Evolutionary conservation across 768 basidiomycete species (phyloP).

Genomic region (Suillus variegatus): DNA sequence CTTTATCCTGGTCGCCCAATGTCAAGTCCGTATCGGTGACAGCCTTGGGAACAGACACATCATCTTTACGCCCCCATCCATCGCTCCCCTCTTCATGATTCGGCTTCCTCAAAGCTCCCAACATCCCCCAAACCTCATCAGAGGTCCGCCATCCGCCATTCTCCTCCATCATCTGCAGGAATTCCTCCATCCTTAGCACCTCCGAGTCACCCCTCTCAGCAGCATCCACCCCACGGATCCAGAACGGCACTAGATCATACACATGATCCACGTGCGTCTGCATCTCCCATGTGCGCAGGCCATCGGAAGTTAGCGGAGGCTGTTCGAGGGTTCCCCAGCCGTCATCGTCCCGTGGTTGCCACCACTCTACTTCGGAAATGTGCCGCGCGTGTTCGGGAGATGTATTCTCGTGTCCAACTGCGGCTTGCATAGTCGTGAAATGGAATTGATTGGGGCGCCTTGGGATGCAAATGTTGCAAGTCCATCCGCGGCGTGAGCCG

Average conservation of each 20-base stretch:
- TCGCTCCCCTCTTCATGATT: conserved; percentile 4
- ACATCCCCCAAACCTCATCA: conserved; percentile 29
- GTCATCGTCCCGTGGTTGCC: conserved; percentile 16
- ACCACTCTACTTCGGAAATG: conserved; percentile 15
- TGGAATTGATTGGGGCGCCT: conserved; percentile 20
- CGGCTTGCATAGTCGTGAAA: conserved; percentile 28
- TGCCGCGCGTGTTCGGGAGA: conserved; percentile 19
- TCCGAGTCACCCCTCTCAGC: conserved; percentile 42
- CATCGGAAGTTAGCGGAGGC: conserved; percentile 30
- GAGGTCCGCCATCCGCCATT: conserved; percentile 33
- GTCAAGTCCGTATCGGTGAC: conserved; percentile 24
- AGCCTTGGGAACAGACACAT: conserved; percentile 7
- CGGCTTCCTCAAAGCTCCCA: conserved; percentile 26
- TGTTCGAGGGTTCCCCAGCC: conserved; percentile 32
- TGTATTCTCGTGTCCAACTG: conserved; percentile 33
- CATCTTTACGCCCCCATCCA: conserved; percentile 16
- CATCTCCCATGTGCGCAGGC: conserved; percentile 30
- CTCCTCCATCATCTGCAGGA: conserved; percentile 43
- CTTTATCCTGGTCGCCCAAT: conserved; percentile 14
- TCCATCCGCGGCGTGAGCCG: conserved; percentile 30
- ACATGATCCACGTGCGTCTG: conserved; percentile 46
- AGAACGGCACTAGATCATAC: conserved; percentile 53
- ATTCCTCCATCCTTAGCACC: conserved; percentile 44
- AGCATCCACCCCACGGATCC: conserved; percentile 49
- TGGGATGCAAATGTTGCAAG: conserved; percentile 34